These are phyloP conservation scores for Myriosclerotinia curreyana DNA, from an alignment of 2,329 filamentous ascomycete genomes.

Conservation along the genomic window DNA sequence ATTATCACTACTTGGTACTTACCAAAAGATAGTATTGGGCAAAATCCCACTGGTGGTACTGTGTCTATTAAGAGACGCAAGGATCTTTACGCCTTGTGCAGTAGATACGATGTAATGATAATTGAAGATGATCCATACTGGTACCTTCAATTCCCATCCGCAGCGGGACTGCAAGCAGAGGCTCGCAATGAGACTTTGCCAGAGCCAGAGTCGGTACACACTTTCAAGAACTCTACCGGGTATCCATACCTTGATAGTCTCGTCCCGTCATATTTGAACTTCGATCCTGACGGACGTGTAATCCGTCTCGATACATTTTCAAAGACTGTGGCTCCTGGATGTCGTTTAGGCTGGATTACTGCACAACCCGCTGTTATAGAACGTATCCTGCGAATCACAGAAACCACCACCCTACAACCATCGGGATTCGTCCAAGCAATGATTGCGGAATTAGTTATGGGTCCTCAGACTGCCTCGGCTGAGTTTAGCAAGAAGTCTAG, in stretches of 20 bases:
- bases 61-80: slow-evolving; percentile 70
- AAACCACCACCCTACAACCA: slow-evolving; percentile 76
- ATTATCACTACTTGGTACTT: slow-evolving; percentile 21
- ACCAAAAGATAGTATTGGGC: slow-evolving; percentile 61
- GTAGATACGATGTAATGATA: slow-evolving; percentile 84
- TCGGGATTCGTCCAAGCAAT: slow-evolving; percentile 87
- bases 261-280: slow-evolving; percentile 73
- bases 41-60: slow-evolving; percentile 81
- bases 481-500: slow-evolving; percentile 43
- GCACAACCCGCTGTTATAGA: slow-evolving; percentile 76
- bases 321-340: slow-evolving; percentile 88
- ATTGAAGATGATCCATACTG: slow-evolving; percentile 95
- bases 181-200: slow-evolving; percentile 40
- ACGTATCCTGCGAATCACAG: slow-evolving; percentile 68
- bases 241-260: slow-evolving; percentile 80
- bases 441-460: slow-evolving; percentile 73
- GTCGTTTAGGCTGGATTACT: slow-evolving; percentile 86
- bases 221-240: slow-evolving; percentile 52
- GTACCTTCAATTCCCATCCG: slow-evolving; percentile 85
- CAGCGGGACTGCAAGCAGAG: slow-evolving; percentile 45
- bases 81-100: slow-evolving; percentile 76
- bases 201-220: slow-evolving; percentile 29
- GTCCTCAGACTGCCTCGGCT: slow-evolving; percentile 57
- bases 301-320: slow-evolving; percentile 90
- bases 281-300: slow-evolving; percentile 84